Conservation (phyloP, 768 basidiomycete genomes). For the Gloeopeniophorella convolvens region DNA sequence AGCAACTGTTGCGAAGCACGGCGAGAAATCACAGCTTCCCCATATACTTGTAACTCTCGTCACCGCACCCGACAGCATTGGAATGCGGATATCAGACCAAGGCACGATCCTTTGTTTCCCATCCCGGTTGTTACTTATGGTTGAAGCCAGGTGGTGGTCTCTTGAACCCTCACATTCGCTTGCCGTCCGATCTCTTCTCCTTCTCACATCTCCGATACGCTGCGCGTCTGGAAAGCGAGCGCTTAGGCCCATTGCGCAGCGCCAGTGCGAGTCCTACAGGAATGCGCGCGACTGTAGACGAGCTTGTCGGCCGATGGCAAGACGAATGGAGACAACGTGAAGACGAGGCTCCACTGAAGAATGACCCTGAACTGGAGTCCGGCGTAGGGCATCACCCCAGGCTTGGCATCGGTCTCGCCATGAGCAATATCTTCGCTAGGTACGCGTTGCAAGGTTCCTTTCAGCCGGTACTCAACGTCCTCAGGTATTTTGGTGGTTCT, state of each 20-base stretch:
- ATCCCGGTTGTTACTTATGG: slow-evolving; percentile 3
- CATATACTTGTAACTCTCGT: slow-evolving; percentile 70
- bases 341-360: slow-evolving; percentile 22
- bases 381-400: slow-evolving; percentile 49
- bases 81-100: slow-evolving; percentile 87
- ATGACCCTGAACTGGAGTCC: slow-evolving; percentile 38
- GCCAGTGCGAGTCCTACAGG: slow-evolving; percentile 56
- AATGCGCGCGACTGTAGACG: slow-evolving; percentile 71
- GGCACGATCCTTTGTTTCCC: slow-evolving; percentile 35
- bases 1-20: slow-evolving; percentile 53
- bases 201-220: slow-evolving; percentile 84
- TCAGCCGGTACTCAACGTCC: neutral
- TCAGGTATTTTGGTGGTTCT: slow-evolving; percentile 78
- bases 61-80: slow-evolving; percentile 64
- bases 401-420: slow-evolving; percentile 79
- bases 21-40: slow-evolving; percentile 39
- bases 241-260: slow-evolving; percentile 60
- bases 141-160: slow-evolving; percentile 62
- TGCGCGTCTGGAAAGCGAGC: slow-evolving; percentile 55
- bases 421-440: slow-evolving; percentile 87
- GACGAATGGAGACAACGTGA: slow-evolving; percentile 22
- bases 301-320: slow-evolving; percentile 58
- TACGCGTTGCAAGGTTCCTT: slow-evolving; percentile 28
- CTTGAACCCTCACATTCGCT: slow-evolving; percentile 42
- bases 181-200: slow-evolving; percentile 77